Percentiles rank a stretch among this genome's conserved stretches.
Evolutionary conservation across 2,329 filamentous ascomycete species (phyloP).

Genomic region (Monilinia laxa): DNA sequence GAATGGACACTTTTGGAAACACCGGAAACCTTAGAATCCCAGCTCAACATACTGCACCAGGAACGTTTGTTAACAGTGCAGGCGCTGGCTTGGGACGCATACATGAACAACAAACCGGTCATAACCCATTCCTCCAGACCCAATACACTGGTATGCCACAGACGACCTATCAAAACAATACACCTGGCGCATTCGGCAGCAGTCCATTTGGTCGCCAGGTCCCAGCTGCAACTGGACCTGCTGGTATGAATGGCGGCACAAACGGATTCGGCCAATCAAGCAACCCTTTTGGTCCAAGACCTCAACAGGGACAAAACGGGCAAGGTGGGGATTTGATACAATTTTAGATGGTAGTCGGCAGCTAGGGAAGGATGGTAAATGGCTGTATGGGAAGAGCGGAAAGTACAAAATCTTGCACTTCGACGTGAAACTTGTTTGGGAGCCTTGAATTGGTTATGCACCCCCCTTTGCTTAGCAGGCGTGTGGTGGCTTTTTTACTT

Average conservation of each 20-base stretch:
- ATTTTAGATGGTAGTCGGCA: conserved; percentile 30
- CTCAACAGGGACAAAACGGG: conserved; percentile 49
- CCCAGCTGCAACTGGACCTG: conserved; percentile 57
- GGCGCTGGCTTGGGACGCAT: conserved; percentile 75
- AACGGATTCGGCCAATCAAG: conserved; percentile 41
- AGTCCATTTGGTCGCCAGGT: conserved; percentile 44
- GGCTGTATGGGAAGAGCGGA: conserved; percentile 3
- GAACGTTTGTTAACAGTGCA: conserved; percentile 94
- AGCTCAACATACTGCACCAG: conserved; percentile 92
- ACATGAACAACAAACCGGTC: conserved; percentile 59
- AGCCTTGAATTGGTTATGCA: conserved; percentile 19
- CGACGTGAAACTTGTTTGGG: conserved; percentile 11
- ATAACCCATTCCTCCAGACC: conserved; percentile 83
- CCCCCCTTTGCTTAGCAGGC: conserved; percentile 14
- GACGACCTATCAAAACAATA: conserved; percentile 52
- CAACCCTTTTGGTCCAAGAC: conserved; percentile 59
- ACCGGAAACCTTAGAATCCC: conserved; percentile 95
- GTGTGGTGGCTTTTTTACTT: conserved; percentile 24
- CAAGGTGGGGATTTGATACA: conserved; percentile 39
- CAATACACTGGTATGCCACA: conserved; percentile 79
- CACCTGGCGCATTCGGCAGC: conserved; percentile 33
- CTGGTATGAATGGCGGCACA: conserved; percentile 53
- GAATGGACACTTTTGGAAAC: conserved; percentile 96
- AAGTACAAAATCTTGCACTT: conserved; percentile 26
- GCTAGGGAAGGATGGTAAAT: not conserved